A percentile compares a stretch with the other conserved stretches of the same genome.
phyloP scores from a whole-genome alignment of 305 asterid genomes.

The Ilex paraguariensis region DNA sequence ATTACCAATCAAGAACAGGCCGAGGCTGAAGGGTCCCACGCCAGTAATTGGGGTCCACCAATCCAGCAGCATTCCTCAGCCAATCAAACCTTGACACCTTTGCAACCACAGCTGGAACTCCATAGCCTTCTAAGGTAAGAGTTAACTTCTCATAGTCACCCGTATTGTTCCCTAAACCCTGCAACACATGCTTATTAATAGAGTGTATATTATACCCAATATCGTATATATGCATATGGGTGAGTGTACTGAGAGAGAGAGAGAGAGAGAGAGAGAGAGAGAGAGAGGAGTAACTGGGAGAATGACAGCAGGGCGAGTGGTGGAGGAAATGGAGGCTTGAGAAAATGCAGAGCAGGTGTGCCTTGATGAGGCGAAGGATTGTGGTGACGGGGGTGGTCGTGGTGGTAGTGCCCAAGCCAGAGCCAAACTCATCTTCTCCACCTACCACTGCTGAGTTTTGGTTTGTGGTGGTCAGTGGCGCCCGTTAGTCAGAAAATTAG shows the following conservation, averaged over 20 bases:
- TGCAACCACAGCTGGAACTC: constrained; percentile 71
- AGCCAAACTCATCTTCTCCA: constrained; percentile 46
- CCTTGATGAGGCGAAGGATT: constrained; percentile 32
- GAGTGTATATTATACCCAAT: neutral
- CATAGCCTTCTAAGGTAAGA: constrained; percentile 57
- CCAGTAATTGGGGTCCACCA: constrained; percentile 85
- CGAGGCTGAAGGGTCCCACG: constrained; percentile 89
- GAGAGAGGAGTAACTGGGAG: constrained; percentile 51
- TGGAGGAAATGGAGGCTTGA: constrained; percentile 31
- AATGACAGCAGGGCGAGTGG: constrained; percentile 82
- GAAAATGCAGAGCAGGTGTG: constrained; percentile 28
- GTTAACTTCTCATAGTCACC: constrained; percentile 71
- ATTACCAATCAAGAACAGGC: constrained; percentile 90
- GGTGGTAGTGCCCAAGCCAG: constrained; percentile 32
- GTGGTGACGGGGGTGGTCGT: constrained; percentile 17
- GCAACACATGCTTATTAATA: constrained; percentile 8
- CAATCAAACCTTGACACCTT: constrained; percentile 89
- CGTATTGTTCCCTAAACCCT: constrained; percentile 92
- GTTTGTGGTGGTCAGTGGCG: no score
- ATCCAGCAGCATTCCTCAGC: constrained; percentile 95
- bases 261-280: constrained; percentile 9
- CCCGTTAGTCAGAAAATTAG: no score
- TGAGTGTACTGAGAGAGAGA: neutral
- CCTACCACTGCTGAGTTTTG: neutral
- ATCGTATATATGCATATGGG: neutral